A percentile compares a stretch with the other conserved stretches of the same genome.
These are phyloP conservation scores for Colletotrichum godetiae DNA, from an alignment of 2,329 filamentous ascomycete species.

Conservation along the genomic window DNA sequence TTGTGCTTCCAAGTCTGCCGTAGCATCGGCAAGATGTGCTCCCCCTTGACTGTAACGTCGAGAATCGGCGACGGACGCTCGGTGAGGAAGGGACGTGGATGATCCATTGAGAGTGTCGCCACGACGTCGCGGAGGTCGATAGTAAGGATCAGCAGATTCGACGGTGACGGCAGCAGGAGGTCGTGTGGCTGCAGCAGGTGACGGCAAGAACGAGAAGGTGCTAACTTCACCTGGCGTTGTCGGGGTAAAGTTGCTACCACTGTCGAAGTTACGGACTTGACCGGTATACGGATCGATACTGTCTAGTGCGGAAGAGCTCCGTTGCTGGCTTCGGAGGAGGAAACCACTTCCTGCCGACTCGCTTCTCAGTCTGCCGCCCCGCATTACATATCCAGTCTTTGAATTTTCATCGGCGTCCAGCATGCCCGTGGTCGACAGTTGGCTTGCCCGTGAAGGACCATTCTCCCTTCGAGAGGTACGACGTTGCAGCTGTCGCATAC, in stretches of 20 bases:
- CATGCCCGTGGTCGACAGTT: conserved; percentile 86
- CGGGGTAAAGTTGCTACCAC: conserved; percentile 74
- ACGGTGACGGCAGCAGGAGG: conserved; percentile 55
- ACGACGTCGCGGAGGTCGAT: conserved; percentile 82
- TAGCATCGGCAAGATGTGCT: conserved; percentile 48
- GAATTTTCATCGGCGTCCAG: conserved; percentile 75
- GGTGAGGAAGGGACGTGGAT: conserved; percentile 45
- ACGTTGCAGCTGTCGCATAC: conserved; percentile 87
- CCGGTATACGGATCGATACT: conserved; percentile 59
- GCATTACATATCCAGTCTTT: conserved; percentile 68
- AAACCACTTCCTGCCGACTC: conserved; percentile 69
- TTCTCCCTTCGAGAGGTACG: conserved; percentile 71
- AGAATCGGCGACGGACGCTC: conserved; percentile 45
- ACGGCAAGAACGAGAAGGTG: conserved; percentile 77
- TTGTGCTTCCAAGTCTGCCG: conserved; percentile 52
- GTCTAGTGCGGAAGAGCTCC: conserved; percentile 68
- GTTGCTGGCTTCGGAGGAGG: conserved; percentile 53
- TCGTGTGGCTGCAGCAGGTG: conserved; percentile 60
- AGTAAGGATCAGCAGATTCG: conserved; percentile 81
- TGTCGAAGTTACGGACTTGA: conserved; percentile 62
- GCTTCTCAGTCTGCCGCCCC: conserved; percentile 67
- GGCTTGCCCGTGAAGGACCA: conserved; percentile 78
- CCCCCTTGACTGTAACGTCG: conserved; percentile 52
- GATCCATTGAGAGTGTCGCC: conserved; percentile 67
- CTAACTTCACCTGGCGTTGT: conserved; percentile 80